These are phyloP conservation scores for Collybia sordida DNA, from an alignment of 768 basidiomycete species.

Conservation along the genomic window DNA sequence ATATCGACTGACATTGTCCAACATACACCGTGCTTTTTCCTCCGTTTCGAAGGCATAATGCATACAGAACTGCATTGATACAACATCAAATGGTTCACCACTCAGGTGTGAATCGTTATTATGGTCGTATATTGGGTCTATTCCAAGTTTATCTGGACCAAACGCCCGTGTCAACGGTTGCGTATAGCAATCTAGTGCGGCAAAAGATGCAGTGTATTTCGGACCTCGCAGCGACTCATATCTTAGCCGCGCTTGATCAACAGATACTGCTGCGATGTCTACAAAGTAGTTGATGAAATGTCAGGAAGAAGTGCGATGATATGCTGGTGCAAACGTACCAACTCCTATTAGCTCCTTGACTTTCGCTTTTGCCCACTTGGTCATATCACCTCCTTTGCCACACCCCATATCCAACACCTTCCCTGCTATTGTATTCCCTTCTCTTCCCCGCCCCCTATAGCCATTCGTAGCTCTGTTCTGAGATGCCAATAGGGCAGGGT, in stretches of 20 bases:
- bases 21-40: constrained; percentile 86
- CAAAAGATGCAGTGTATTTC: constrained; percentile 79
- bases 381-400: constrained; percentile 98
- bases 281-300: neutral
- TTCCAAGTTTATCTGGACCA: constrained; percentile 51
- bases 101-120: constrained; percentile 7
- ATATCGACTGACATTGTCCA: constrained; percentile 82
- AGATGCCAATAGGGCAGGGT: constrained; percentile 53
- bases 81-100: constrained; percentile 80
- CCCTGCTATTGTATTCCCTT: constrained; percentile 41
- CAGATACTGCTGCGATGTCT: constrained; percentile 90
- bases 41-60: constrained; percentile 98
- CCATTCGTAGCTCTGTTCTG: constrained; percentile 27
- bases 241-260: constrained; percentile 84
- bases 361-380: constrained; percentile 90
- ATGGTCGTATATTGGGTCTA: constrained; percentile 17
- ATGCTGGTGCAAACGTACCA: constrained; percentile 44
- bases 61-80: constrained; percentile 99
- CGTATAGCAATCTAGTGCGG: constrained; percentile 85
- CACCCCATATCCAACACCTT: constrained; percentile 96
- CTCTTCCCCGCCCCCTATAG: constrained; percentile 25
- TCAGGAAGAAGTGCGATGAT: constrained; percentile 7
- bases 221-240: constrained; percentile 51
- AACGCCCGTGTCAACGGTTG: constrained; percentile 72
- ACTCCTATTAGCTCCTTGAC: constrained; percentile 79